Evolutionary conservation across 1,284 basidiomycete genomes (phyloP).

Genomic region (Sparassis latifolia): DNA sequence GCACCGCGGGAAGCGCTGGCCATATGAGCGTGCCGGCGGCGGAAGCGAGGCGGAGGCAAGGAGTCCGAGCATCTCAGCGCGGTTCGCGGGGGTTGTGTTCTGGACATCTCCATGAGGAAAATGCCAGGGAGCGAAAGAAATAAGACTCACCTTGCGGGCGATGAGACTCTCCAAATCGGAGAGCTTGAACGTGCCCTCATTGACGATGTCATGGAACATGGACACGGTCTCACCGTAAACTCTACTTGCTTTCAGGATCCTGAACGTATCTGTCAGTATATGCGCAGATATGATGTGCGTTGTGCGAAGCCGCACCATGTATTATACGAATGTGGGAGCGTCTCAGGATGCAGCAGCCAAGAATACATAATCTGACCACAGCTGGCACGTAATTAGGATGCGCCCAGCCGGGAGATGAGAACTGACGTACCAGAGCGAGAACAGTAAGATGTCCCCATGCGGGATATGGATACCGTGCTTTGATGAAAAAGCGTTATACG

Average conservation of each 20-base stretch:
- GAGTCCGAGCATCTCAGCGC: conserved; percentile 28
- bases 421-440: conserved; percentile 62
- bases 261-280: conserved; percentile 13
- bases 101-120: conserved; percentile 11
- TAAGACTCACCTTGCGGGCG: conserved; percentile 36
- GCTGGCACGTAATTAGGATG: conserved; percentile 24
- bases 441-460: conserved; percentile 80
- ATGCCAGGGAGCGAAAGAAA: not conserved
- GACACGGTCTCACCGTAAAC: conserved; percentile 54
- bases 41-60: conserved; percentile 27
- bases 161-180: conserved; percentile 51
- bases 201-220: conserved; percentile 59
- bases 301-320: conserved; percentile 48
- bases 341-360: conserved; percentile 78
- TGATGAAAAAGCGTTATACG: conserved; percentile 69
- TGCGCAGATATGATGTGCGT: not conserved
- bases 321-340: conserved; percentile 72
- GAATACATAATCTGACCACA: conserved; percentile 90
- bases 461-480: conserved; percentile 71
- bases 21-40: conserved; percentile 32
- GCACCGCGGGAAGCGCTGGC: conserved; percentile 55
- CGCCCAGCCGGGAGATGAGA: too few relatives aligned
- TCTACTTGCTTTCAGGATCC: conserved; percentile 60
- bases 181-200: conserved; percentile 50
- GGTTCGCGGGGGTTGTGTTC: conserved; percentile 38